Conservation (phyloP, 371 early-diverging fungal species). For the Mortierella sp. region DNA sequence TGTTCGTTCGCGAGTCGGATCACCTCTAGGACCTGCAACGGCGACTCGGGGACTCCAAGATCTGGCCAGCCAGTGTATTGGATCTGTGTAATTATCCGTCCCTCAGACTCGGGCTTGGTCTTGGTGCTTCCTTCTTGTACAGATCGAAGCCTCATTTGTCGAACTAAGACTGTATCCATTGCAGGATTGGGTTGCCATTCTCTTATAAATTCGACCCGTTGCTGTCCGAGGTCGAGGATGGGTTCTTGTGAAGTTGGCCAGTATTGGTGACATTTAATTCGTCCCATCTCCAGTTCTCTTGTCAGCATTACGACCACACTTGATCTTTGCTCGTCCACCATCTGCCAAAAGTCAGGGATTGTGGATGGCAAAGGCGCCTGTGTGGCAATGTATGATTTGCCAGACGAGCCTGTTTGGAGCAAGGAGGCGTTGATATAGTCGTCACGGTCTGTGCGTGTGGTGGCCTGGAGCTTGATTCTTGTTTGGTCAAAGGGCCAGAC, state of each 20-base stretch:
- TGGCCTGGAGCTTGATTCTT: constrained; percentile 58
- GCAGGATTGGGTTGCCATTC: constrained; percentile 20
- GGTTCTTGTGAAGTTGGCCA: constrained; percentile 68
- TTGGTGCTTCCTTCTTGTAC: constrained; percentile 1
- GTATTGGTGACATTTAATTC: constrained; percentile 79
- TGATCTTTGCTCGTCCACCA: constrained; percentile 86
- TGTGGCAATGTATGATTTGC: constrained; percentile 77
- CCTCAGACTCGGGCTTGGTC: constrained; percentile 12
- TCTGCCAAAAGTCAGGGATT: constrained; percentile 89
- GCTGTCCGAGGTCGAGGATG: constrained; percentile 51
- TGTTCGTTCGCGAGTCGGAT: constrained; percentile 66
- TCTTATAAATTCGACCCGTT: constrained; percentile 40
- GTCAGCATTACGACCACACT: constrained; percentile 91
- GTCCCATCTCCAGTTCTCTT: constrained; percentile 81
- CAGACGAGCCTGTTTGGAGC: constrained; percentile 64
- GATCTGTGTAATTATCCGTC: constrained; percentile 72
- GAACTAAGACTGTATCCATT: constrained; percentile 23
- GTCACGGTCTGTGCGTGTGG: constrained; percentile 27
- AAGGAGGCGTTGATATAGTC: constrained; percentile 89
- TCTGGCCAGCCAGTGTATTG: constrained; percentile 95
- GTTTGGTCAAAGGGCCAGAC: constrained; percentile 80
- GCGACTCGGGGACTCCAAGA: constrained; percentile 80
- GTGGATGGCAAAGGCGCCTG: constrained; percentile 91
- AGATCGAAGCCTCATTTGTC: constrained; percentile 23
- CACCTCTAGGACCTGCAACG: constrained; percentile 66